Conservation (phyloP, 805 yeast genomes). For the Kuraishia molischiana region DNA sequence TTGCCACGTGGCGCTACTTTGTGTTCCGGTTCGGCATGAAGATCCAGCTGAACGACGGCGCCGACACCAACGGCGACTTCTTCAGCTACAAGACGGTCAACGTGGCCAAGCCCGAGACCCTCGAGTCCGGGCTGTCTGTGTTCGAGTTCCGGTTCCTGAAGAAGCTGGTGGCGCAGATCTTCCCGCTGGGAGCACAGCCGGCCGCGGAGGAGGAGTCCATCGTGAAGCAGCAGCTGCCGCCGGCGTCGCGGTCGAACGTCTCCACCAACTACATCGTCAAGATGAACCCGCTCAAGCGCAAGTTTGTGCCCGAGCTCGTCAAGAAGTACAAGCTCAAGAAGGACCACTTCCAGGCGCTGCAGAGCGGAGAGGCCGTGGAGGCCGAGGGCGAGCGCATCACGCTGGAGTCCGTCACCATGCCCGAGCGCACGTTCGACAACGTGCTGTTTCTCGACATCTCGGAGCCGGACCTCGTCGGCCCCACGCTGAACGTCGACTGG, state of each 20-base stretch:
- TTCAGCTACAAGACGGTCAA: constrained; percentile 19
- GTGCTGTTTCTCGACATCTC: constrained; percentile 73
- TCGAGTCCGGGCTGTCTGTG: background rate
- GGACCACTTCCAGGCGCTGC: constrained; percentile 42
- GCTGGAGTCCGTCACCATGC: constrained; percentile 68
- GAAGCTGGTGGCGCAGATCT: constrained; percentile 10
- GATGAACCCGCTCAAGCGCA: constrained; percentile 65
- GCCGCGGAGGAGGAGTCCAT: background rate
- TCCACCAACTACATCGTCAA: constrained; percentile 64
- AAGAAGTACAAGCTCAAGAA: constrained; percentile 60
- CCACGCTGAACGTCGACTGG: constrained; percentile 17
- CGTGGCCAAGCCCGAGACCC: constrained; percentile 6
- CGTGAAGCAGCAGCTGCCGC: background rate
- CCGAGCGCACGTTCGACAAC: constrained; percentile 45
- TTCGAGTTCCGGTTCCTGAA: background rate
- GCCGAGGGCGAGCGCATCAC: constrained; percentile 47
- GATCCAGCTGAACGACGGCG: constrained; percentile 23
- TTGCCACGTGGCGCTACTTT: constrained; percentile 80
- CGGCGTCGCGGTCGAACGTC: constrained; percentile 4
- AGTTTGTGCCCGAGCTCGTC: constrained; percentile 61
- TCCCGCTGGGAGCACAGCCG: background rate
- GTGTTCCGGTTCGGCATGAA: constrained; percentile 70
- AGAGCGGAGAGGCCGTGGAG: constrained; percentile 51
- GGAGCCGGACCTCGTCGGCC: constrained; percentile 28
- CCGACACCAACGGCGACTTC: constrained; percentile 6